A percentile compares a stretch with the other conserved stretches of the same genome.
These are phyloP conservation scores for Limnomonas spitsbergensis DNA, from an alignment of 139 green algal species.

Conservation along the genomic window DNA sequence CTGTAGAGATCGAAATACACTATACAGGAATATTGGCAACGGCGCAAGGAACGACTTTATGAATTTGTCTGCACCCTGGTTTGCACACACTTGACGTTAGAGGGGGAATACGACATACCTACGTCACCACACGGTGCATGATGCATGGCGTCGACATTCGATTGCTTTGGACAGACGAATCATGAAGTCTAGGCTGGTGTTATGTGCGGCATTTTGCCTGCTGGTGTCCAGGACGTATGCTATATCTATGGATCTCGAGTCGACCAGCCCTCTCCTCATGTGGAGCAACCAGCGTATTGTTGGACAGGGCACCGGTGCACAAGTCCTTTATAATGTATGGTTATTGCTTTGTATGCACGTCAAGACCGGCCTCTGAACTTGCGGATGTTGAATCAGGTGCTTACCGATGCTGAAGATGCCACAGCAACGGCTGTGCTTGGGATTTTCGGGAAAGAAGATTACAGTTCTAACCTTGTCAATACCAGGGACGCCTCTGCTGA, in stretches of 20 bases:
- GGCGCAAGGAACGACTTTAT: no score
- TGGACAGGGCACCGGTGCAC: conserved; percentile 14
- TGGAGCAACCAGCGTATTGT: conserved; percentile 20
- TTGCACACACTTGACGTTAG: no score
- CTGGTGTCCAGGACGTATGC: not conserved
- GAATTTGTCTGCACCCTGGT: no score
- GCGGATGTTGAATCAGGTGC: not conserved
- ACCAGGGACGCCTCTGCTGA: not conserved
- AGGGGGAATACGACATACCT: not conserved
- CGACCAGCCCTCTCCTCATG: conserved; percentile 15
- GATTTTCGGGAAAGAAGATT: not conserved
- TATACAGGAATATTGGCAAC: no score
- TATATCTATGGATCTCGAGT: not conserved
- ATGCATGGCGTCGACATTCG: not conserved
- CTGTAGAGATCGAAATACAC: not conserved
- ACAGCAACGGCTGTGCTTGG: not conserved
- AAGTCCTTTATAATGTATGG: conserved; percentile 23
- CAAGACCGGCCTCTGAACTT: not conserved
- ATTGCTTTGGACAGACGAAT: not conserved
- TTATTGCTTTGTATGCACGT: not conserved
- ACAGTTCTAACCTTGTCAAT: not conserved
- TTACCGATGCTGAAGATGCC: not conserved
- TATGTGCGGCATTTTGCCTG: conserved; percentile 1
- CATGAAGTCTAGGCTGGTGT: not conserved
- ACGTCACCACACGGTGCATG: not conserved